phyloP scores from a whole-genome alignment of 2,329 filamentous ascomycete genomes.

The Ciborinia camelliae region DNA sequence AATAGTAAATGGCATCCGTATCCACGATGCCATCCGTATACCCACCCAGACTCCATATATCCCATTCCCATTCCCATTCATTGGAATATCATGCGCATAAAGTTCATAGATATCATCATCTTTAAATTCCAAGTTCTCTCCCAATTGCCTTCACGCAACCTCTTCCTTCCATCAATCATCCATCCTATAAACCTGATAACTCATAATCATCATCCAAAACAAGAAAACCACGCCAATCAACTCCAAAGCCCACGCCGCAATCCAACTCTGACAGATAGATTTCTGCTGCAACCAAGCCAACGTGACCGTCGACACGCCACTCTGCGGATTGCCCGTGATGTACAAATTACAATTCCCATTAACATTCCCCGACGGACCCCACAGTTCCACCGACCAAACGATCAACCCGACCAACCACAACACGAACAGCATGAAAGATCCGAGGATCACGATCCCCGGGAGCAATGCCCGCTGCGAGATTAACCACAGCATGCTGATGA shows the following conservation, averaged over 20 bases:
- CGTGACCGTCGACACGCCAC: slow-evolving; percentile 51
- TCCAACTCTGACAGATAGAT: slow-evolving; percentile 64
- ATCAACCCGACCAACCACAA: slow-evolving; percentile 66
- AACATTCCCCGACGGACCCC: slow-evolving; percentile 57
- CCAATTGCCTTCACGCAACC: slow-evolving; percentile 38
- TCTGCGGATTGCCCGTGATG: slow-evolving; percentile 51
- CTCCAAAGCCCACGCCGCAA: slow-evolving; percentile 60
- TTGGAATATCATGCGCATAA: background rate
- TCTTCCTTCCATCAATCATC: slow-evolving; percentile 36
- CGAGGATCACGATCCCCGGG: slow-evolving; percentile 62
- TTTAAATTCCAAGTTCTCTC: too few relatives aligned
- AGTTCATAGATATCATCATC: background rate
- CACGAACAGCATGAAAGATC: slow-evolving; percentile 62
- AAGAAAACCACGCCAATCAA: slow-evolving; percentile 58
- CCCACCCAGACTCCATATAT: too few relatives aligned
- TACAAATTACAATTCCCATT: slow-evolving; percentile 56
- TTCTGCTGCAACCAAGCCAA: slow-evolving; percentile 62
- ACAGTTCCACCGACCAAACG: slow-evolving; percentile 59
- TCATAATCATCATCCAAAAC: slow-evolving; percentile 67
- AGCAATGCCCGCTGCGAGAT: slow-evolving; percentile 60
- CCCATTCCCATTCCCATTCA: background rate
- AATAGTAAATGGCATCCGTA: too few relatives aligned
- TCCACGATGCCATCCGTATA: too few relatives aligned
- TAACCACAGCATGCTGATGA: slow-evolving; percentile 60
- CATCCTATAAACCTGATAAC: slow-evolving; percentile 54